Conservation (phyloP, 1,284 basidiomycete species). For the Sanguinoderma infundibulare region DNA sequence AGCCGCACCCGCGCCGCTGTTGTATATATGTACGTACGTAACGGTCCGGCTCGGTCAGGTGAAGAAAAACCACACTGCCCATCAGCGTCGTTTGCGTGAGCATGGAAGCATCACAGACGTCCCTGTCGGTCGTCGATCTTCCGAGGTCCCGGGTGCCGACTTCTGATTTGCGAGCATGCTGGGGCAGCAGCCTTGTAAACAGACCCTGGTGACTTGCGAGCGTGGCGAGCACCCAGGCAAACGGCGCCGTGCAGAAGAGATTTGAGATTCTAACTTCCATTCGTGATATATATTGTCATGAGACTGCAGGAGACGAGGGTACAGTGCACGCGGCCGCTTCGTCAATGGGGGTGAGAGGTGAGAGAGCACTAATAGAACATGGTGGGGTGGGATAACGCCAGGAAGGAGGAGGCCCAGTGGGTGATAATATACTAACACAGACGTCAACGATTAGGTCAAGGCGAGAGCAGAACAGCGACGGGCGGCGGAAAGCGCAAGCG, state of each 20-base stretch:
- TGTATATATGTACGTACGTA: conserved; percentile 32
- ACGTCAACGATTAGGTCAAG: conserved; percentile 23
- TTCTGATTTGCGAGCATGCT: too few relatives aligned
- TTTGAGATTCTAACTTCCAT: conserved; percentile 11
- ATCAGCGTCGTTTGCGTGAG: neutral
- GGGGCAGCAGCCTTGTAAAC: too few relatives aligned
- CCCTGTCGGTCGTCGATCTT: neutral
- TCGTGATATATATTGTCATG: conserved; percentile 22
- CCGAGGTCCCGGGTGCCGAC: neutral
- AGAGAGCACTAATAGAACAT: conserved; percentile 33
- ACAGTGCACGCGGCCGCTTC: conserved; percentile 26
- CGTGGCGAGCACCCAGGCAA: neutral
- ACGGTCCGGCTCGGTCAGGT: conserved; percentile 20
- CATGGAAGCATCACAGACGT: neutral
- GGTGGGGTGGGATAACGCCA: conserved; percentile 10
- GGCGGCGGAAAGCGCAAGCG: neutral
- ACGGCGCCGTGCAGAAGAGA: neutral
- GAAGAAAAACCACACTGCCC: conserved; percentile 3
- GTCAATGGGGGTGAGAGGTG: neutral
- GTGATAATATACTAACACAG: conserved; percentile 32
- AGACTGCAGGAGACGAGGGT: conserved; percentile 27
- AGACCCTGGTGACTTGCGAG: too few relatives aligned
- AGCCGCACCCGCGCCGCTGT: conserved; percentile 16
- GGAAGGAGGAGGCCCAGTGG: conserved; percentile 16
- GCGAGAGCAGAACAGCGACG: conserved; percentile 1